Base-by-base conservation (phyloP, 1,284 basidiomycete species). In the Sanghuangporus baumii region DNA sequence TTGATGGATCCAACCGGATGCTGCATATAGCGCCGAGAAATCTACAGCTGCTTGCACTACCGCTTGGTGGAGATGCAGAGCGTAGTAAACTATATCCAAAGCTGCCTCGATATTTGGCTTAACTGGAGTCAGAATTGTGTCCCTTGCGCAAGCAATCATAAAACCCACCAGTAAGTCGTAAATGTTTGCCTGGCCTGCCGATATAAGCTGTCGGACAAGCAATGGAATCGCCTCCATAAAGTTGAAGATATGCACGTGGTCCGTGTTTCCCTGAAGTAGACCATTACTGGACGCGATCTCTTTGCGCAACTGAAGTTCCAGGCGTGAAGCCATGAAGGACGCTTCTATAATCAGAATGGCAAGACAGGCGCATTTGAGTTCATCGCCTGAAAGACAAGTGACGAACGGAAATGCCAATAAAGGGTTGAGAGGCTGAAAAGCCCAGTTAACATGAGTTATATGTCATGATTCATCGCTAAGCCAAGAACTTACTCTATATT, bases 1-100 rank as follows among this genome's bases (percentile, higher is more conserved):
- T 23, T 37, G 41, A 37, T 40, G 38, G 40, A 57, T 57, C 60
- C 60, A 57, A 12, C 55, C 55, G 12, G 60, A 55, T 31, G 57
- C 55, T 36, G 37, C 46, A n/a, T 56, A 47, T 9, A 61, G 12
- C 12, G 43, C 50, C 37, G 60, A 61, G 23, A 55, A 56, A 50
- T 61, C 55, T 9, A 26, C 46, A 18, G 31, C n/a, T 20, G 46
- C 40, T n/a, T 41, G 41, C 38, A 16, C 12, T 23, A 47, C 37
- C 7, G 60, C 54, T 31, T 37, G 60, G 41, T 34, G 34, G 6
- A 61, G 41, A 41, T 50, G 37, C 7, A 36, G 60, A 31, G 60
- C n/a, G 31, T 57, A 57, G 34, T 57, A 31, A 23, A 57, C 43
- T 37, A 61, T 40, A 16, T 50, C 43, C 31, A 61, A 50, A 23